Evolutionary conservation across 2,329 filamentous ascomycete species (phyloP), one percentile per base, ranked within the genome.

Genomic region (Pseudopyricularia javanii): DNA sequence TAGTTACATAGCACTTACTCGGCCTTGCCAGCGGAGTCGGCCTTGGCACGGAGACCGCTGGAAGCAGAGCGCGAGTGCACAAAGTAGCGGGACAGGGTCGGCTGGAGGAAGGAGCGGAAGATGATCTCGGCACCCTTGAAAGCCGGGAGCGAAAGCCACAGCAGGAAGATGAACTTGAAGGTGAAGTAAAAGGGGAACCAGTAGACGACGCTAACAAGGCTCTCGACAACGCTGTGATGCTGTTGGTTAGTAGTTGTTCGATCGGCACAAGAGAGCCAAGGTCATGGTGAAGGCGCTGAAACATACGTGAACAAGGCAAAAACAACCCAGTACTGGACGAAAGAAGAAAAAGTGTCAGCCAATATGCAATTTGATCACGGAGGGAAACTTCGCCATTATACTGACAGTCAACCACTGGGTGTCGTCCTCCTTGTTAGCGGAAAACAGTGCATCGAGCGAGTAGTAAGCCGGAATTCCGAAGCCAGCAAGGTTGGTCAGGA

Each of bases 181-280:
- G 91, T 91, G 74, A 88, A 98, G 86, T 98, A 98, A 78, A 98
- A 98, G 67, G 93, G 86, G 77, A 94, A 89, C 88, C 88, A 94
- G 80, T 93, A 93, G 58, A 91, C 86, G 58, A 89, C 86, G 72
- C 79, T 90, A 64, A 94, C 73, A 56, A 86, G 78, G 70, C 86
- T 90, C 79, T 94, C 88, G 62, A 89, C 66, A 50, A 93, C 86
- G 57, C 78, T 83, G 59, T 14, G 49, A 34, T 8, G 2, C 7
- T 28, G 33, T 37, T 37, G 37, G 33, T 56, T 60, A 55, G 58
- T 56, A 47, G 14, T 33, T 22, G 32, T 40, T 53, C 22, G 54
- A 22, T 28, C 8, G 20, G 20, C 33, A 47, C 5, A 50, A 20
- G 14, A 17, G 7, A 51, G 8, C 6, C n/a, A n/a, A n/a, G n/a